Evolutionary conservation across 352 stramenopile genomes (phyloP).

Genomic region (Phytophthora cactorum): DNA sequence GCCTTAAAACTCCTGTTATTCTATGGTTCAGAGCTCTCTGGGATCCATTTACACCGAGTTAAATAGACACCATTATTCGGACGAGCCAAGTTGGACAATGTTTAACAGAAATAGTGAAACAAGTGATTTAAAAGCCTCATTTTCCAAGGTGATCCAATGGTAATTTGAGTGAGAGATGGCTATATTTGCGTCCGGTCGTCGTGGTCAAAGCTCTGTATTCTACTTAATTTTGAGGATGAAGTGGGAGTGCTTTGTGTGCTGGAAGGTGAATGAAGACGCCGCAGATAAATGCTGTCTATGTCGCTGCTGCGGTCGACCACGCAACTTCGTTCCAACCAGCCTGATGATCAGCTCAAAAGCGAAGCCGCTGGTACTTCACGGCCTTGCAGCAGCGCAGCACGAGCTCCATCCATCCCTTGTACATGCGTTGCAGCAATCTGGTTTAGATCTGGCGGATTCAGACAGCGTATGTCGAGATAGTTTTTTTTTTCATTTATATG

Average conservation of each 20-base stretch:
- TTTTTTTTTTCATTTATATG: not conserved
- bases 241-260: constrained; percentile 57
- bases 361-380: constrained; percentile 43
- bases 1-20: too few species aligned
- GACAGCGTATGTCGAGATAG: constrained; percentile 35
- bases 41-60: too few species aligned
- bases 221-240: not conserved
- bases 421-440: constrained; percentile 13
- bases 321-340: constrained; percentile 38
- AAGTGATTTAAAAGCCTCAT: too few species aligned
- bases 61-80: too few species aligned
- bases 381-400: constrained; percentile 29
- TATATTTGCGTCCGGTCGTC: not conserved
- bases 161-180: too few species aligned
- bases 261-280: constrained; percentile 39
- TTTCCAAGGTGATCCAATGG: too few species aligned
- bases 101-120: too few species aligned
- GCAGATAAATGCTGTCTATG: constrained; percentile 15
- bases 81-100: too few species aligned
- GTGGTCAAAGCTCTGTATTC: too few species aligned
- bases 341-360: constrained; percentile 13
- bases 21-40: too few species aligned
- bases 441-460: constrained; percentile 35
- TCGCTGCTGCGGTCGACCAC: constrained; percentile 35
- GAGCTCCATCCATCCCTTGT: constrained; percentile 37